These are phyloP conservation scores for Blastocystis hominis DNA, from an alignment of 352 stramenopile species.

Conservation along the genomic window DNA sequence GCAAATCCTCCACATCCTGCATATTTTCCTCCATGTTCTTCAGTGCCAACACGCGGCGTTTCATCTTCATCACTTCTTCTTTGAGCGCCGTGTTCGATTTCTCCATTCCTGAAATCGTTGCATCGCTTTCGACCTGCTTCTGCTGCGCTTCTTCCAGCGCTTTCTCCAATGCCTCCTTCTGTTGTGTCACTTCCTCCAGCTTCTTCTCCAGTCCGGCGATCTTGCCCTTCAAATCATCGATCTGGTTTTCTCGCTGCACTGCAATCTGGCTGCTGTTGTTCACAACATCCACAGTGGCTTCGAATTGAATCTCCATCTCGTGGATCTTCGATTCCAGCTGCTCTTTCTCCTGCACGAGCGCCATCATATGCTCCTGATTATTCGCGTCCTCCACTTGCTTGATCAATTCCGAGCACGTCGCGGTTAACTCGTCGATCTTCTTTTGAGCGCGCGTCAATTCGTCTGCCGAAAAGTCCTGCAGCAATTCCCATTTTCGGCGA, in stretches of 20 bases:
- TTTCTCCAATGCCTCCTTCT: constrained; percentile 18
- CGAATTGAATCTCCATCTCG: constrained; percentile 1
- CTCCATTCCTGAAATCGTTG: neutral
- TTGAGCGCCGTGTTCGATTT: neutral
- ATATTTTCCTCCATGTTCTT: constrained; percentile 56
- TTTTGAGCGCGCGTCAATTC: constrained; percentile 9
- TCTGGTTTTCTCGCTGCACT: constrained; percentile 29
- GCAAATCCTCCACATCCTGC: constrained; percentile 43
- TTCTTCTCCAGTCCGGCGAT: neutral
- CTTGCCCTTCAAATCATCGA: constrained; percentile 12
- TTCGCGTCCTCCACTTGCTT: constrained; percentile 44
- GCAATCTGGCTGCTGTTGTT: constrained; percentile 29
- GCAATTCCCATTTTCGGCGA: constrained; percentile 19
- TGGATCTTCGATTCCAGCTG: neutral
- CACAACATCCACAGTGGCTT: constrained; percentile 22
- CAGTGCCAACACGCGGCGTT: constrained; percentile 18
- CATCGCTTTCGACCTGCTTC: neutral
- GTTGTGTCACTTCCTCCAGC: neutral
- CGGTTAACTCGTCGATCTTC: constrained; percentile 32
- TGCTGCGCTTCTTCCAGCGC: neutral
- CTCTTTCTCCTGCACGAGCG: constrained; percentile 6
- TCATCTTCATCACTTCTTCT: constrained; percentile 6
- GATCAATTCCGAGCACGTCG: neutral
- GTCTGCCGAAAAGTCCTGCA: constrained; percentile 44
- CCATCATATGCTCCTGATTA: neutral